phyloP scores from a whole-genome alignment of 805 yeast genomes.

The Zygosaccharomyces lentus region DNA sequence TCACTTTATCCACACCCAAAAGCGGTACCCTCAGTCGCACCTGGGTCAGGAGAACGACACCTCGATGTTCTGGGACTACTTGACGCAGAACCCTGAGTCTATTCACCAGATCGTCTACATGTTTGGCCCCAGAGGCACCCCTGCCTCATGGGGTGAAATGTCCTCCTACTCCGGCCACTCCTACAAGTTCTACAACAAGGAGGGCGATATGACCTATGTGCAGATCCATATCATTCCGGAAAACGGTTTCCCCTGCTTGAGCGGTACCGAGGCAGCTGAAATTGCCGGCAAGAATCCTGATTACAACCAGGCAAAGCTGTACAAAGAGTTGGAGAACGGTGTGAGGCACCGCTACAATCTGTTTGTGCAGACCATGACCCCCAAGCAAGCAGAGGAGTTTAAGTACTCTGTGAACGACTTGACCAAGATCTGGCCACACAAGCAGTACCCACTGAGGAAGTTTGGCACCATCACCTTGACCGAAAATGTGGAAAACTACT shows the following conservation, averaged over 20 bases:
- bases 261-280: slow-evolving; percentile 44
- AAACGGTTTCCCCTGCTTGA: slow-evolving; percentile 45
- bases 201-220: slow-evolving; percentile 50
- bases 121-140: slow-evolving; percentile 60
- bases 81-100: slow-evolving; percentile 50
- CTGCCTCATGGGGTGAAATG: slow-evolving; percentile 51
- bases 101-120: slow-evolving; percentile 54
- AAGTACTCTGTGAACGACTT: slow-evolving; percentile 81
- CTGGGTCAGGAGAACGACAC: slow-evolving; percentile 44
- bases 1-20: slow-evolving; percentile 83
- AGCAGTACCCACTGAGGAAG: slow-evolving; percentile 75
- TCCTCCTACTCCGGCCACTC: slow-evolving; percentile 65
- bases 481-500: slow-evolving; percentile 53
- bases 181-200: slow-evolving; percentile 49
- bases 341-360: slow-evolving; percentile 49
- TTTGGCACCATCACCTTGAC: slow-evolving; percentile 59
- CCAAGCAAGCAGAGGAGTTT: slow-evolving; percentile 67
- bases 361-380: slow-evolving; percentile 64
- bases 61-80: slow-evolving; percentile 55
- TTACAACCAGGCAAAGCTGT: slow-evolving; percentile 40
- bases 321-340: slow-evolving; percentile 45
- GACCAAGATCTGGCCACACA: slow-evolving; percentile 88
- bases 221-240: slow-evolving; percentile 52
- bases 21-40: slow-evolving; percentile 63
- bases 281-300: slow-evolving; percentile 50